Percentiles rank a stretch among this genome's conserved stretches.
These are phyloP conservation scores for Trypanosoma mega DNA, from an alignment of 208 protist genomes.

Conservation along the genomic window DNA sequence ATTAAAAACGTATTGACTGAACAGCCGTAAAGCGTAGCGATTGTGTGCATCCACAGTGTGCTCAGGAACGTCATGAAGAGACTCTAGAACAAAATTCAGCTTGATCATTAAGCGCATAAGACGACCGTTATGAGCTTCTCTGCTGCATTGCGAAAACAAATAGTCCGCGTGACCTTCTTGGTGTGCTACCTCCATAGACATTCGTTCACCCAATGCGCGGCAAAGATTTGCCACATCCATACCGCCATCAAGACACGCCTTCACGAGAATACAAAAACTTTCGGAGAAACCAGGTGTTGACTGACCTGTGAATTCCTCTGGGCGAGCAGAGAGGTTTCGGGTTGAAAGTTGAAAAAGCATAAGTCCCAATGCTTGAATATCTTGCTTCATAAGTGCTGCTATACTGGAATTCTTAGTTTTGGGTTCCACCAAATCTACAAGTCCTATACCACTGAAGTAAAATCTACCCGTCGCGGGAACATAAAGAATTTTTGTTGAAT, in stretches of 20 bases:
- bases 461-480: slow-evolving; percentile 75
- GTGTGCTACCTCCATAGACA: slow-evolving; percentile 88
- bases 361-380: slow-evolving; percentile 77
- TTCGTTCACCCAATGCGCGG: slow-evolving; percentile 74
- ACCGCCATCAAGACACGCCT: slow-evolving; percentile 68
- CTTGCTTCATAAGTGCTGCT: slow-evolving; percentile 63
- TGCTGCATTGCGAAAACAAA: slow-evolving; percentile 88
- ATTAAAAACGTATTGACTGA: slow-evolving; percentile 97
- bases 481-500: slow-evolving; percentile 86
- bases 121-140: slow-evolving; percentile 96
- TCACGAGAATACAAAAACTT: slow-evolving; percentile 80
- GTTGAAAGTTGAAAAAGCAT: slow-evolving; percentile 82
- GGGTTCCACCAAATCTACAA: slow-evolving; percentile 76
- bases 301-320: slow-evolving; percentile 61
- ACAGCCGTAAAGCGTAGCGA: slow-evolving; percentile 90
- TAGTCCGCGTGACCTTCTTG: slow-evolving; percentile 88
- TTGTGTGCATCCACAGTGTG: slow-evolving; percentile 61
- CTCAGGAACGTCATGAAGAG: slow-evolving; percentile 77
- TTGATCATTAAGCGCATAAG: slow-evolving; percentile 95
- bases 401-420: slow-evolving; percentile 20
- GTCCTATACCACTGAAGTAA: slow-evolving; percentile 80
- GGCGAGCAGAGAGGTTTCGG: slow-evolving; percentile 51
- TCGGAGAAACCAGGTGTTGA: slow-evolving; percentile 69
- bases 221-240: slow-evolving; percentile 64
- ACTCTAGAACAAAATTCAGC: slow-evolving; percentile 91